These are phyloP conservation scores for Theileria luwenshuni DNA, from an alignment of 169 alveolate species.

Conservation along the genomic window DNA sequence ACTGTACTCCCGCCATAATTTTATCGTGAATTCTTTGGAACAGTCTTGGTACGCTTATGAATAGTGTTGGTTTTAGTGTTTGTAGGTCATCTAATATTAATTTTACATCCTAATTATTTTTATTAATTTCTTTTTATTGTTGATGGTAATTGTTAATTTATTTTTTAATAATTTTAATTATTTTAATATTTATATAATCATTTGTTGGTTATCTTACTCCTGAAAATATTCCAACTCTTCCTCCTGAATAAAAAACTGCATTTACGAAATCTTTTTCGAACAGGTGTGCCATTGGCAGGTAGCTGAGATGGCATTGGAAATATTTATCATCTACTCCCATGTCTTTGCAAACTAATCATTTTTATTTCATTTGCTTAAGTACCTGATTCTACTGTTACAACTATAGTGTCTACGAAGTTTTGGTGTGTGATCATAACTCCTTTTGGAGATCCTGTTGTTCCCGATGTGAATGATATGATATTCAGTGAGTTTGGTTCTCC, in stretches of 20 bases:
- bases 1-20: conserved; percentile 76
- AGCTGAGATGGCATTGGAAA: conserved; percentile 68
- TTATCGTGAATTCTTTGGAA: conserved; percentile 89
- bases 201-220: conserved; percentile 84
- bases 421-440: conserved; percentile 94
- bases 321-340: conserved; percentile 23
- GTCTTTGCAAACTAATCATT: conserved; percentile 9
- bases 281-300: conserved; percentile 94
- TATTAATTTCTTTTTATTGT: no score
- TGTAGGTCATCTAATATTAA: conserved; percentile 89
- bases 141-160: no score
- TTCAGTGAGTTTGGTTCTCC: conserved; percentile 78
- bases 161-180: no score
- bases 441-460: conserved; percentile 97
- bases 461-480: conserved; percentile 95
- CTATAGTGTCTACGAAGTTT: conserved; percentile 52
- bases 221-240: conserved; percentile 85
- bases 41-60: conserved; percentile 94
- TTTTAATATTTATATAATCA: no score
- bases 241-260: conserved; percentile 74
- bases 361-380: background rate
- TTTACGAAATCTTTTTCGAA: conserved; percentile 87
- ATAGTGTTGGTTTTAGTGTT: conserved; percentile 90
- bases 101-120: conserved; percentile 72
- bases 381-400: conserved; percentile 38